A percentile compares a stretch with the other conserved stretches of the same genome.
phyloP scores from a whole-genome alignment of 805 yeast genomes.

The Clavispora santaluciae region DNA sequence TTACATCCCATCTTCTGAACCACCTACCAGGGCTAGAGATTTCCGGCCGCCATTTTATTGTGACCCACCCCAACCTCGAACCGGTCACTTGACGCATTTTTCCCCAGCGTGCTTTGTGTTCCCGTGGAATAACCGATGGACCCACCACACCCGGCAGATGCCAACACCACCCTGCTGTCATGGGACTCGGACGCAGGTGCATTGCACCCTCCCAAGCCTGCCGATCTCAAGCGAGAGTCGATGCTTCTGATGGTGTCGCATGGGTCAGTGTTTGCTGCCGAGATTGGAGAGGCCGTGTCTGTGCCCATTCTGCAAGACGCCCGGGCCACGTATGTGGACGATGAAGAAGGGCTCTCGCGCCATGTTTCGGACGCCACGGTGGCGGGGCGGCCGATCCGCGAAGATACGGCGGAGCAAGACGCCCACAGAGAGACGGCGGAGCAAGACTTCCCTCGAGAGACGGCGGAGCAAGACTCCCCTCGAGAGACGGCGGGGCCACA shows the following conservation, averaged over 20 bases:
- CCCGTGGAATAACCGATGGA: background rate
- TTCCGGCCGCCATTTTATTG: no score
- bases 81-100: no score
- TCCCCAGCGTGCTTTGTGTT: no score
- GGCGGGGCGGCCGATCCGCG: background rate
- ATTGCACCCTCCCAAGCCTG: background rate
- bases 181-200: background rate
- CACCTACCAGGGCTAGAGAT: no score
- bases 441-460: background rate
- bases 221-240: conserved; percentile 5
- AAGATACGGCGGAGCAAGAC: background rate
- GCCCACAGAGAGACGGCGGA: background rate
- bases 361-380: background rate
- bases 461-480: conserved; percentile 7
- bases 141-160: no score
- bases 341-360: background rate
- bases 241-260: conserved; percentile 10
- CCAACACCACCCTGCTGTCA: background rate
- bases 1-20: no score
- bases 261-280: conserved; percentile 16
- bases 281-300: conserved; percentile 19
- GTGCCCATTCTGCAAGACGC: conserved; percentile 6
- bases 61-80: no score
- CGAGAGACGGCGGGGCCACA: no score
- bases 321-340: background rate